Evolutionary conservation across 2,329 filamentous ascomycete genomes (phyloP).

Genomic region (Talaromyces rugulosus): DNA sequence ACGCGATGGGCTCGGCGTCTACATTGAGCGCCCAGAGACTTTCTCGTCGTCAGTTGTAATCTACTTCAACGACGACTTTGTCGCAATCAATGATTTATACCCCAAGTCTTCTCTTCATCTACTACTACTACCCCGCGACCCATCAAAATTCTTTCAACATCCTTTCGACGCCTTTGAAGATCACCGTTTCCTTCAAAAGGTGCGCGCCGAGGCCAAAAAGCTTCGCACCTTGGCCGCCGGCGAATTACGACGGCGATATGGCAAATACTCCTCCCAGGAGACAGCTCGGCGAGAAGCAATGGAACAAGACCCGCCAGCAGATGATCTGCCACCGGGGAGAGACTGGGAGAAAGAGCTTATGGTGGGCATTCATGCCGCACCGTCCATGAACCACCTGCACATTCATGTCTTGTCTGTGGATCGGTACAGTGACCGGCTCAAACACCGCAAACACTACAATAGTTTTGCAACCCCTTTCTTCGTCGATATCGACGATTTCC

Average conservation of each 20-base stretch:
- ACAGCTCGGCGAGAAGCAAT: conserved; percentile 61
- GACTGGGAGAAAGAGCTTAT: conserved; percentile 74
- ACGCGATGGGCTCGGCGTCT: conserved; percentile 61
- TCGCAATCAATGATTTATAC: conserved; percentile 76
- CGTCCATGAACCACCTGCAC: conserved; percentile 89
- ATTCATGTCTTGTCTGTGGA: conserved; percentile 83
- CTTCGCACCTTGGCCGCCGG: conserved; percentile 64
- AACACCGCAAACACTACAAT: conserved; percentile 84
- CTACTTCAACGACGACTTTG: conserved; percentile 64
- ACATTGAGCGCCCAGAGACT: conserved; percentile 60
- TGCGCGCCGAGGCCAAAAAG: conserved; percentile 57
- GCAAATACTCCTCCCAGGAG: conserved; percentile 60
- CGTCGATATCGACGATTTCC: conserved; percentile 73
- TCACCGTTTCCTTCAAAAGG: conserved; percentile 60
- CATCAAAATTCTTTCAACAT: conserved; percentile 57
- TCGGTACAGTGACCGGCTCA: conserved; percentile 66
- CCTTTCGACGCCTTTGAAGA: conserved; percentile 76
- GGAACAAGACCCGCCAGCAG: conserved; percentile 46
- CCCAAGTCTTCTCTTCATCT: conserved; percentile 83
- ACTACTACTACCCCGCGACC: conserved; percentile 76
- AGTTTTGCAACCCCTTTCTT: conserved; percentile 86
- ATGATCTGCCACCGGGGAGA: conserved; percentile 64
- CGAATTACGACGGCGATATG: conserved; percentile 69
- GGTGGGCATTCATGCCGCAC: conserved; percentile 78
- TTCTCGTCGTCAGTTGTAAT: conserved; percentile 60